These are phyloP conservation scores for Rutstroemia sydowiana DNA, from an alignment of 2,329 filamentous ascomycete genomes.

Conservation along the genomic window DNA sequence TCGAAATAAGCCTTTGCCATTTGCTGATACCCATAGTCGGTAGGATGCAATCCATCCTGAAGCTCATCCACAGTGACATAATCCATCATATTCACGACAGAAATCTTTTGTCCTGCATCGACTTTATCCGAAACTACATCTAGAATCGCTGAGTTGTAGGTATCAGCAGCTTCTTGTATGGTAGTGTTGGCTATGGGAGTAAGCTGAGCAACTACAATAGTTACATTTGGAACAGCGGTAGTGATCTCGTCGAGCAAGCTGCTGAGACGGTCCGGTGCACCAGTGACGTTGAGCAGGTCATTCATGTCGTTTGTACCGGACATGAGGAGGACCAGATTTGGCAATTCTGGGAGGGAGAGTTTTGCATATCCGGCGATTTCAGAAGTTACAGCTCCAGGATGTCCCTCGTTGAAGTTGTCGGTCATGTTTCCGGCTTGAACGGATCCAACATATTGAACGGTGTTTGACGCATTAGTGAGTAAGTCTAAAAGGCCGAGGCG, in stretches of 20 bases:
- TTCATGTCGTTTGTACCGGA: constrained; percentile 32
- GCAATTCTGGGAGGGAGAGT: constrained; percentile 16
- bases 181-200: constrained; percentile 16
- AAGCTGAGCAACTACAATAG: constrained; percentile 33
- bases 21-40: constrained; percentile 15
- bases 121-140: constrained; percentile 11
- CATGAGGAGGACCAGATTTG: constrained; percentile 30
- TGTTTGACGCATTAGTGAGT: constrained; percentile 20
- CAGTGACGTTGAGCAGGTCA: constrained; percentile 16
- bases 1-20: constrained; percentile 16
- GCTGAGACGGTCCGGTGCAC: constrained; percentile 30
- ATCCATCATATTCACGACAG: constrained; percentile 12
- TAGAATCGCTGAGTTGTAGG: constrained; percentile 16
- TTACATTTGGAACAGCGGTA: constrained; percentile 26
- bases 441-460: constrained; percentile 30
- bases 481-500: constrained; percentile 25
- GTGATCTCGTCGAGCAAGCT: constrained; percentile 30
- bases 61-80: constrained; percentile 8
- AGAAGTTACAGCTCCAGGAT: constrained; percentile 28
- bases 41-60: constrained; percentile 18
- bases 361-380: constrained; percentile 23
- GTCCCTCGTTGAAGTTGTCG: constrained; percentile 31
- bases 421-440: constrained; percentile 28
- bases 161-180: not conserved
- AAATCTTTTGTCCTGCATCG: constrained; percentile 7